Evolutionary conservation across 306 rosid species (phyloP), one percentile per base, ranked within the genome.

Genomic region (Delonix regia): DNA sequence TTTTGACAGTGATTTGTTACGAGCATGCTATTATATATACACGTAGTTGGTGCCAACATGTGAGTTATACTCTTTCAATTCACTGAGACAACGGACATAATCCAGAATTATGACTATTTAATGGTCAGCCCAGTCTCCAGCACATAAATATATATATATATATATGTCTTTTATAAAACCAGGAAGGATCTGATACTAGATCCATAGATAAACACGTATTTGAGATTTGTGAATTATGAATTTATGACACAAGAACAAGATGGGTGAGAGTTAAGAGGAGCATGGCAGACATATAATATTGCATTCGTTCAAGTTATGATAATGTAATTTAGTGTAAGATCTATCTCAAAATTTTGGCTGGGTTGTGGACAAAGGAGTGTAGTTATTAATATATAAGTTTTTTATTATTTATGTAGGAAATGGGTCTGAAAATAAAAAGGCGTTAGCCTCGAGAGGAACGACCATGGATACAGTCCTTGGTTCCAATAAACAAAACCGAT

Each of bases 311-410:
- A 7, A 30, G 22, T 33, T 1, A n/a, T n/a, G 71, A 65, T 39
- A 38, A 65, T 65, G 51, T 65, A 65, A 11, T 36, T 64, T 10
- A 64, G 28, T n/a, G 71, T 44, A 64, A 64, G 48, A 64, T 64
- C 48, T 10, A 19, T 22, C 18, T 36, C 69, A 36, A 36, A 36
- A 36, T 5, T 36, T 64, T 19, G 45, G 8, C 69, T n/a, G 14
- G 48, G 27, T 6, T 0, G 25, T 8, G 70, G 70, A 64, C 28
- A 38, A 39, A 18, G 22, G 28, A 64, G 18, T 24, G 1, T n/a
- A 63, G 69, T 18, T 63, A 60, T 25, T 24, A 56, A 9, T 8
- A 30, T n/a, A 25, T 0, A 30, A 3, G 64, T 15, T 15, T 47
- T 47, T 49, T 0, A 49, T 13, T 47, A 44, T 47, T 47, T 47